Conservation (phyloP, 2,329 filamentous ascomycete genomes). For the Chaetomiaceae sp. region DNA sequence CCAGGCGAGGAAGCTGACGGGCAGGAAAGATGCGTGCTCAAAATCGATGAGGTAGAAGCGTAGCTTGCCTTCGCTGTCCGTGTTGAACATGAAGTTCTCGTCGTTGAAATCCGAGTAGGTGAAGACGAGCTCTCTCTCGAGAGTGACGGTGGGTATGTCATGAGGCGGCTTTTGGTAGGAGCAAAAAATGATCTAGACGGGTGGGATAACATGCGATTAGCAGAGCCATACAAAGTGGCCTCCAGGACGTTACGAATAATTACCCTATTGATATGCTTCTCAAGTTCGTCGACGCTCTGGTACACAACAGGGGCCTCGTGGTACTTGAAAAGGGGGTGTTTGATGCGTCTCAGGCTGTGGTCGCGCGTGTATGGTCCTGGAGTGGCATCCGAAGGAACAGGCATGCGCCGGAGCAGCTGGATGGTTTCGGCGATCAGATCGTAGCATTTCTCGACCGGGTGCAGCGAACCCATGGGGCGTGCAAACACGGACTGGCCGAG, state of each 20-base stretch:
- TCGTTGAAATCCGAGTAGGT: slow-evolving; percentile 9
- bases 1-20: slow-evolving; percentile 7
- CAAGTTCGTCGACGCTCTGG: background rate
- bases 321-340: slow-evolving; percentile 1
- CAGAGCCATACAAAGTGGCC: no score
- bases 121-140: slow-evolving; percentile 8
- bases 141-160: background rate
- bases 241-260: no score
- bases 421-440: slow-evolving; percentile 1
- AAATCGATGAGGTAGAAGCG: slow-evolving; percentile 12
- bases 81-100: slow-evolving; percentile 14
- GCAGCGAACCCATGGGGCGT: background rate
- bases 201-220: no score
- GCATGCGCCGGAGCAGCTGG: slow-evolving; percentile 1
- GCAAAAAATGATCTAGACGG: no score
- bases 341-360: background rate
- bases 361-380: background rate
- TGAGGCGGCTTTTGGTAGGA: background rate
- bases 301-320: background rate
- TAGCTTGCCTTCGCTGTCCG: background rate
- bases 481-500: background rate
- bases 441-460: background rate
- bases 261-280: background rate
- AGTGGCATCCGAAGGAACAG: background rate
- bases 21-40: slow-evolving; percentile 12